Conservation (phyloP, 495 filamentous ascomycete species). For the Hypoxylon crocopeplum region DNA sequence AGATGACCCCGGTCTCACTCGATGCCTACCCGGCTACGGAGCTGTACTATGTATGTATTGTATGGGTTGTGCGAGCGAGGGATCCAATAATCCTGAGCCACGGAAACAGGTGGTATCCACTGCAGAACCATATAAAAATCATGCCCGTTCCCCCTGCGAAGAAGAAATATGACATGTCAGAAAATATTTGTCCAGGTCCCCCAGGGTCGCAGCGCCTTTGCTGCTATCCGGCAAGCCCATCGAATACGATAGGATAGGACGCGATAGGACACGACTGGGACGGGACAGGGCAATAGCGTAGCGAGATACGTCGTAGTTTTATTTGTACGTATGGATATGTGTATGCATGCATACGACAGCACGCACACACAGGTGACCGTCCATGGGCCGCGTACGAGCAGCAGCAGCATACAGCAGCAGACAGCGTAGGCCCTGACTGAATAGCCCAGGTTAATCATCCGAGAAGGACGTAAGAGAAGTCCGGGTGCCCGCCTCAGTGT, state of each 20-base stretch:
- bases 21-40: neutral
- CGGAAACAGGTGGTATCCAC: constrained; percentile 39
- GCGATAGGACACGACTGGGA: constrained; percentile 25
- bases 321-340: constrained; percentile 4
- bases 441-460: constrained; percentile 18
- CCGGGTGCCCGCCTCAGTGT: constrained; percentile 29
- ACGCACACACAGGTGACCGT: constrained; percentile 21
- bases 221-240: constrained; percentile 25
- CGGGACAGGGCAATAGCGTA: constrained; percentile 13
- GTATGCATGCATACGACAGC: constrained; percentile 23
- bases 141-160: constrained; percentile 21
- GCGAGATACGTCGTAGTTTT: constrained; percentile 32
- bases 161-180: constrained; percentile 30
- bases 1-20: constrained; percentile 7
- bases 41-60: too few species aligned
- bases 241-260: constrained; percentile 11
- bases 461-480: constrained; percentile 24
- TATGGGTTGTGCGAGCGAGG: constrained; percentile 21
- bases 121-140: constrained; percentile 35
- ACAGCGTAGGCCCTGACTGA: too few species aligned
- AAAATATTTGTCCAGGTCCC: constrained; percentile 22
- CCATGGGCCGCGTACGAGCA: constrained; percentile 14
- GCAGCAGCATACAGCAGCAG: too few species aligned
- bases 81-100: constrained; percentile 43
- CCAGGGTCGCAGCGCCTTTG: constrained; percentile 18